These are phyloP conservation scores for Nakazawaea anatomiae DNA, from an alignment of 805 yeast genomes.

Conservation along the genomic window DNA sequence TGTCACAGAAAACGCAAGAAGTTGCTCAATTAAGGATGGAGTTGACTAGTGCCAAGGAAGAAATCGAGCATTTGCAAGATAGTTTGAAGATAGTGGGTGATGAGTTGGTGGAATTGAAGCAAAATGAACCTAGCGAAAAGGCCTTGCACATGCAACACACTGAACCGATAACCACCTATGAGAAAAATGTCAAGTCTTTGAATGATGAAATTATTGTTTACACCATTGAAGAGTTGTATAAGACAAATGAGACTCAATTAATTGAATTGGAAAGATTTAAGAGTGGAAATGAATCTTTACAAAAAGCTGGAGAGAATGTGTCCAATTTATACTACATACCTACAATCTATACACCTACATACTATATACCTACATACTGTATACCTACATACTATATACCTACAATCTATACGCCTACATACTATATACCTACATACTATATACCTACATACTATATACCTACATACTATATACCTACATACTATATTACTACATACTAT, in stretches of 20 bases:
- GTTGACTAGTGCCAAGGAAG: conserved; percentile 45
- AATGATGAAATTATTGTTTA: conserved; percentile 14
- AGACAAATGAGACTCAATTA: conserved; percentile 27
- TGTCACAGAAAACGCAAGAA: neutral
- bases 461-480: no score
- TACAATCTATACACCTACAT: no score
- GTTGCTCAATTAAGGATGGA: conserved; percentile 8
- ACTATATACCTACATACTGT: no score
- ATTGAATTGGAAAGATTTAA: conserved; percentile 29
- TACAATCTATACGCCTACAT: no score
- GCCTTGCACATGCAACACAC: conserved; percentile 29
- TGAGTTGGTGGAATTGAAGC: conserved; percentile 51
- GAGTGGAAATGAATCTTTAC: conserved; percentile 28
- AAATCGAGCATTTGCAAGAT: conserved; percentile 65
- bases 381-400: no score
- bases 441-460: no score
- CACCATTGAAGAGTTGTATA: conserved; percentile 22
- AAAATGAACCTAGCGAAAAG: conserved; percentile 12
- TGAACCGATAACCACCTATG: conserved; percentile 28
- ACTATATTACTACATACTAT: no score
- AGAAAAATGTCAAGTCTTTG: conserved; percentile 13
- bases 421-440: no score
- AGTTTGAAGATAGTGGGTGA: conserved; percentile 74
- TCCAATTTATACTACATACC: no score
- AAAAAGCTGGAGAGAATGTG: conserved; percentile 15